phyloP scores from a whole-genome alignment of 2,329 filamentous ascomycete species.

The Fusarium stilboides region DNA sequence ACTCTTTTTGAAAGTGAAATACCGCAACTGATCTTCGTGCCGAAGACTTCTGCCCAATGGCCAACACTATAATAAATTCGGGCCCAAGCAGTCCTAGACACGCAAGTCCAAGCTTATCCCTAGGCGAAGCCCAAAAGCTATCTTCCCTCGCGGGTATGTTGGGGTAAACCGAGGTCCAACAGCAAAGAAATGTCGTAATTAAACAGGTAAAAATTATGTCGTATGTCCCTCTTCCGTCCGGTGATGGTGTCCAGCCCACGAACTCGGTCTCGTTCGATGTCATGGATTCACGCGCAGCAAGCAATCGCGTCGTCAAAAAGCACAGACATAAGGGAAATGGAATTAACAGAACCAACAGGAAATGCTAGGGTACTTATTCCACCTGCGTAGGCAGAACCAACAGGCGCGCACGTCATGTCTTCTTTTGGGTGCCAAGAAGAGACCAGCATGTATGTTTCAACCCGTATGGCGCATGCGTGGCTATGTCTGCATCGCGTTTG shows the following conservation, averaged over 20 bases:
- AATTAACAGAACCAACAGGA: conserved; percentile 3
- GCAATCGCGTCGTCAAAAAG: too few relatives aligned
- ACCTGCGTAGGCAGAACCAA: neutral
- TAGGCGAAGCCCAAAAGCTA: conserved; percentile 1
- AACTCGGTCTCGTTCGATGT: conserved; percentile 15
- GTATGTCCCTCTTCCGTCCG: conserved; percentile 27
- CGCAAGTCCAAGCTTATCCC: conserved; percentile 27
- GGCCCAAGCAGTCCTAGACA: conserved; percentile 24
- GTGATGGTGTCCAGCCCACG: conserved; percentile 26
- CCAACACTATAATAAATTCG: conserved; percentile 23
- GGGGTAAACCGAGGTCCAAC: conserved; percentile 30
- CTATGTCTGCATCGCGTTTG: neutral
- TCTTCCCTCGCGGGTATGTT: conserved; percentile 20
- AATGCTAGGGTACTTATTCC: neutral
- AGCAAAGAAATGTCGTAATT: conserved; percentile 28
- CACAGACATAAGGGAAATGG: neutral
- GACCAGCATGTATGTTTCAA: too few relatives aligned
- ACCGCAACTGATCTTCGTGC: conserved; percentile 27
- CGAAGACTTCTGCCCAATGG: conserved; percentile 25
- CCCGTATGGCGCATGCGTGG: neutral
- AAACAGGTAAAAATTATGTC: conserved; percentile 29
- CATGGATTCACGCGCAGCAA: neutral
- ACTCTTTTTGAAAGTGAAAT: too few relatives aligned
- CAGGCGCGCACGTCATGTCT: neutral
- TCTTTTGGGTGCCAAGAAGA: neutral